Base-by-base conservation (phyloP, 192 early-diverging fungal genomes). In the Backusella morwellensis region DNA sequence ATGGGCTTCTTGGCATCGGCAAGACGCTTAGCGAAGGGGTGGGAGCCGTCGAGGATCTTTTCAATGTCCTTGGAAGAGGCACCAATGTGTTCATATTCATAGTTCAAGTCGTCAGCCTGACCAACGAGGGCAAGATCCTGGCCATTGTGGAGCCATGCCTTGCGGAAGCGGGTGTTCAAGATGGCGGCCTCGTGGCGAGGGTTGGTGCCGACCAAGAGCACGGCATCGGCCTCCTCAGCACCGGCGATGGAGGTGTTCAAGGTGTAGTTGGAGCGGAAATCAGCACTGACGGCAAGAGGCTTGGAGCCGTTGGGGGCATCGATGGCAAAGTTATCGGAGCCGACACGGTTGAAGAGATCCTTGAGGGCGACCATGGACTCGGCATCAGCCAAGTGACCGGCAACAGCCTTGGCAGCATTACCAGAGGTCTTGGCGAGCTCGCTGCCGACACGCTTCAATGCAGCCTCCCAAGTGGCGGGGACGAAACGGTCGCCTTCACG, bases 141-240 rank as follows among this genome's bases (percentile, higher is more conserved):
- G 15, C 90, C 87, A 74, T 91, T 92, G 85, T 93, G 90, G 66
- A 99, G 86, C 78, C 93, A 99, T 26, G 95, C 91, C 86, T 98
- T 98, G 79, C 97, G 92, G 78, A 99, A 92, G 68, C 98, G 93
- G 21, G 97, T 95, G 87, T 99, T 98, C 72, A 99, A 85, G 82
- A 98, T 94, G 34, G 98, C 86, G 2, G 95, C 98, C 86, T 99
- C 98, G 77, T 95, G 96, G 34, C 96, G 93, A 38, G 98, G 98
- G 87, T 99, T 98, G 35, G 97, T 94, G 35, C 96, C 98, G 26
- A 99, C 83, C 47, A 99, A 84, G 36, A 99, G 88, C 9, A 99
- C 86, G 6, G 88, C 93, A 82, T 99, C 98, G 23, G 98, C 98
- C 35, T 94, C 92, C 85, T 99, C 98, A 59, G 97, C 89, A 66